Conservation (phyloP, 2,329 filamentous ascomycete genomes). For the Cercospora sojina region DNA sequence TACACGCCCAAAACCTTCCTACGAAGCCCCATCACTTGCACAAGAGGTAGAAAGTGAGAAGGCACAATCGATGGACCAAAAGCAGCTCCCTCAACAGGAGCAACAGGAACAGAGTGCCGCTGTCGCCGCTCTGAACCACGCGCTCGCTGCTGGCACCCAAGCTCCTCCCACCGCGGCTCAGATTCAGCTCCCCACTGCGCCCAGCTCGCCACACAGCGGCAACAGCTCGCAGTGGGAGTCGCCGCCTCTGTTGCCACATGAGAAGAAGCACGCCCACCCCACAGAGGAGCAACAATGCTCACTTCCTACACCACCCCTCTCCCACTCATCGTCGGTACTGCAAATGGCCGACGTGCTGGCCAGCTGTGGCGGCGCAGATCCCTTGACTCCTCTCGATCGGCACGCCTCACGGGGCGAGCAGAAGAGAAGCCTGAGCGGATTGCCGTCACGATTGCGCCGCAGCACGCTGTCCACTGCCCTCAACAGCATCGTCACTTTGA, state of each 20-base stretch:
- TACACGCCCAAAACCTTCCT: slow-evolving; percentile 32
- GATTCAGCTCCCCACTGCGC: slow-evolving; percentile 36
- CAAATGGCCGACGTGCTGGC: slow-evolving; percentile 32
- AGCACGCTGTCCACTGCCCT: slow-evolving; percentile 54
- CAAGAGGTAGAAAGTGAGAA: slow-evolving; percentile 19
- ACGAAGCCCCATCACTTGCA: slow-evolving; percentile 38
- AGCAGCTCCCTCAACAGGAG: slow-evolving; percentile 20
- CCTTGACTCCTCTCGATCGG: slow-evolving; percentile 25
- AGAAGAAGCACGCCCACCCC: slow-evolving; percentile 29
- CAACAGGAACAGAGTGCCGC: slow-evolving; percentile 24
- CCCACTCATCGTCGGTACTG: slow-evolving; percentile 42
- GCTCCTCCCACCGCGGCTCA: slow-evolving; percentile 13
- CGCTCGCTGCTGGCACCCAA: slow-evolving; percentile 24
- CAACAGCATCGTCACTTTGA: slow-evolving; percentile 61
- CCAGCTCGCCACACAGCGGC: slow-evolving; percentile 35
- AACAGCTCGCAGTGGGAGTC: slow-evolving; percentile 27
- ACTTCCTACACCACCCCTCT: slow-evolving; percentile 45
- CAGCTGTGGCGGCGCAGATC: slow-evolving; percentile 21
- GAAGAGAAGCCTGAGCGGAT: slow-evolving; percentile 27
- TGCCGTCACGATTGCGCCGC: slow-evolving; percentile 37
- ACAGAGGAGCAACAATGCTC: slow-evolving; percentile 25
- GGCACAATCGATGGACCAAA: slow-evolving; percentile 20
- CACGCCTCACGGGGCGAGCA: slow-evolving; percentile 30
- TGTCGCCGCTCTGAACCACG: slow-evolving; percentile 22
- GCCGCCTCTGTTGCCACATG: slow-evolving; percentile 41